phyloP scores from a whole-genome alignment of 2,329 filamentous ascomycete species.

The Monilinia vaccinii-corymbosi region DNA sequence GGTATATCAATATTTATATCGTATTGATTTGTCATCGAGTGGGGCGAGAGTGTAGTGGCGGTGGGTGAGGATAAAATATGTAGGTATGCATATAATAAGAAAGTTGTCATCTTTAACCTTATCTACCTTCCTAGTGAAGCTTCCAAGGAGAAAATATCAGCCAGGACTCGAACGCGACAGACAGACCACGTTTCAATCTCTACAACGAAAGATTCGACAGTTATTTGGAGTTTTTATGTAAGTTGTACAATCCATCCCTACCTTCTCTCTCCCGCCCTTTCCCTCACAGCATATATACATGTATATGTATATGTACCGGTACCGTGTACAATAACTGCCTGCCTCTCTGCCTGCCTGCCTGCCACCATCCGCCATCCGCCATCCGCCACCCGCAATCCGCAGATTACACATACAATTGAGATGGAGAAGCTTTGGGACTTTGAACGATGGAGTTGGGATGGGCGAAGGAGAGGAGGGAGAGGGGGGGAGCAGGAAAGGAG shows the following conservation, averaged over 20 bases:
- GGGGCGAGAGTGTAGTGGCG: too few species aligned
- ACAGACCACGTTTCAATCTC: conserved; percentile 4
- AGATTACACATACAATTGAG: neutral
- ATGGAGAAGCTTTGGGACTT: neutral
- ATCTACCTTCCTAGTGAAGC: neutral
- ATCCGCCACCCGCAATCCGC: conserved; percentile 6
- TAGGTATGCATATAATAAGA: too few species aligned
- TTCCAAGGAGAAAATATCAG: conserved; percentile 3
- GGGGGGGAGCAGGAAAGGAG: neutral
- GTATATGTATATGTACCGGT: neutral
- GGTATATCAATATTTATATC: too few species aligned
- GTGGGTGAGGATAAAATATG: too few species aligned
- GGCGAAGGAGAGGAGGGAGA: too few species aligned
- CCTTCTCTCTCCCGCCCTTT: neutral
- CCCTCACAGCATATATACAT: neutral
- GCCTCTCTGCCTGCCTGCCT: neutral
- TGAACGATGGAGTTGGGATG: neutral
- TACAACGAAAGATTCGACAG: neutral
- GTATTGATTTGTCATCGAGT: too few species aligned
- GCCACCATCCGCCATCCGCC: neutral
- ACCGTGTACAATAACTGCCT: conserved; percentile 1
- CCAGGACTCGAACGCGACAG: neutral
- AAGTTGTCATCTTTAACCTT: neutral
- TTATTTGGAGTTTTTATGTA: neutral
- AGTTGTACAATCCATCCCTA: neutral